Evolutionary conservation across 768 basidiomycete species (phyloP), one percentile per base, ranked within the genome.

Genomic region (Boletellus emodensis): DNA sequence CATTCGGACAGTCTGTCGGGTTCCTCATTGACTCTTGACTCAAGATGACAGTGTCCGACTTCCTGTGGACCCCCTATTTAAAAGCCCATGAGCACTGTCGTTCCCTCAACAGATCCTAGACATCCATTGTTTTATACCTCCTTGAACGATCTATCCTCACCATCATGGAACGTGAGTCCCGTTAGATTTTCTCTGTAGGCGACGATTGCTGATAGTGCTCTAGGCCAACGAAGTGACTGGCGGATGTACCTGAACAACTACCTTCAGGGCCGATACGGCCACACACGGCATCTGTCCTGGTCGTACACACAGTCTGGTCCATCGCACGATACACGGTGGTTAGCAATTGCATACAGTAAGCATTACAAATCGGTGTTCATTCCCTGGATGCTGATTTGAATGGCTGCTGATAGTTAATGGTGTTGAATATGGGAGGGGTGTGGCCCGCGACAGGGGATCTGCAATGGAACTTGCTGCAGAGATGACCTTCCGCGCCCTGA

Each of bases 391-490:
- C 24, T 57, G 40, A 62, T 8, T 26, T 26, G 10, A 17, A 33
- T 30, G 14, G n/a, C 30, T n/a, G 3, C 24, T 11, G 40, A 36
- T 34, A 66, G 65, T 62, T 22, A 59, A 64, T 32, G 62, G 53
- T 13, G 14, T 66, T 10, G 64, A 66, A 43, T 58, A 66, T 30
- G 65, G 65, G 12, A 53, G 51, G 12, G 65, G 65, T 1, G 32
- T 53, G 10, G 65, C 59, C 28, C 54, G 67, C 20, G 57, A 64
- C 40, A 61, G 60, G 28, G 65, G 64, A 28, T 50, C 53, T 20
- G 65, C 65, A 17, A 66, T 67, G 67, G 67, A 68, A 48, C 30
- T 48, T 8, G 65, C 65, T 37, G 66, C 65, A 18, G 64, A 66
- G 49, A 44, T 40, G 6, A 55, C 67, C 17, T 60, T 58, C 48